phyloP scores from a whole-genome alignment of 257 asterid genomes.

The Paraleonurus japonicus region DNA sequence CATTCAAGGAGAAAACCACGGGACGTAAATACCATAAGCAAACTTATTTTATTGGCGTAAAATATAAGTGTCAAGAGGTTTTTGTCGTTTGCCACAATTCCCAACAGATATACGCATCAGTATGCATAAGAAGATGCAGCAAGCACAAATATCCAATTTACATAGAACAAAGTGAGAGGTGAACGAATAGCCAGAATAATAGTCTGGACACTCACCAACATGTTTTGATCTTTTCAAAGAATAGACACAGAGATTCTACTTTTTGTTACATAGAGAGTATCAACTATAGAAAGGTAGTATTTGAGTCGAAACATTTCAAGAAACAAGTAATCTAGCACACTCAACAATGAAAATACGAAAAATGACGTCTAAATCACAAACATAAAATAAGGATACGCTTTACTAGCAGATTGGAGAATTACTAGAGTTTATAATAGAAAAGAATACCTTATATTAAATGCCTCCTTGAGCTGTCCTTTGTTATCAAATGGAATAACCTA shows the following conservation, averaged over 20 bases:
- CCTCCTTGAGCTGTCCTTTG: slow-evolving; percentile 92
- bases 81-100: not conserved
- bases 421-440: not conserved
- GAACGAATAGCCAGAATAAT: not conserved
- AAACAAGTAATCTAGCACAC: not conserved
- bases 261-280: not conserved
- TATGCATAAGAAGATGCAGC: not conserved
- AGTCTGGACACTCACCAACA: not conserved
- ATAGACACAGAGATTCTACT: not conserved
- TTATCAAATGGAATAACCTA: slow-evolving; percentile 95
- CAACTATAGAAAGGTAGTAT: not conserved
- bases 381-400: not conserved
- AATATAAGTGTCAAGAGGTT: not conserved
- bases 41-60: not conserved
- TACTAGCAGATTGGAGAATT: not conserved
- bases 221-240: not conserved
- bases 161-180: not conserved
- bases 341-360: not conserved
- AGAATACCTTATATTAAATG: slow-evolving; percentile 78
- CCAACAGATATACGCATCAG: not conserved
- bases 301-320: not conserved
- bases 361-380: not conserved
- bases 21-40: not conserved
- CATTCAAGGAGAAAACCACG: not conserved
- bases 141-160: not conserved